These are phyloP conservation scores for Candida argentea DNA, from an alignment of 805 yeast species.

Conservation along the genomic window DNA sequence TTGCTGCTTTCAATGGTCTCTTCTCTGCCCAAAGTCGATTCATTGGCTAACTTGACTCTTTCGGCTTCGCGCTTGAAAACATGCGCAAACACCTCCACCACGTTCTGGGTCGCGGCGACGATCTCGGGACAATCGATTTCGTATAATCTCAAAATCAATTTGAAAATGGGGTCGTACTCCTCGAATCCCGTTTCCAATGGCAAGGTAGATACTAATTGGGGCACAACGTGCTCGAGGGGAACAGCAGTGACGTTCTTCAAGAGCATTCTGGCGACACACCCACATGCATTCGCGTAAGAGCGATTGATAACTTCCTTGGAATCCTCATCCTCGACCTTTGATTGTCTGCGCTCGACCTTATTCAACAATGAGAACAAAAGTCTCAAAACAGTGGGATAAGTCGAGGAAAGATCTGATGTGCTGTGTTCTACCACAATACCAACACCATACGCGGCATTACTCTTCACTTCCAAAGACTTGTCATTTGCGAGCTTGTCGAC, in stretches of 20 bases:
- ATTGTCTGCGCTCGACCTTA: conserved; percentile 48
- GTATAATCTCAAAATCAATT: conserved; percentile 64
- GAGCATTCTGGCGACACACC: conserved; percentile 91
- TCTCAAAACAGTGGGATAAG: conserved; percentile 64
- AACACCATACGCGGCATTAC: conserved; percentile 93
- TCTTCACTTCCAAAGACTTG: conserved; percentile 78
- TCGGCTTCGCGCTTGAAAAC: conserved; percentile 72
- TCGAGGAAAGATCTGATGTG: conserved; percentile 47
- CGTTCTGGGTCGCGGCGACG: conserved; percentile 44
- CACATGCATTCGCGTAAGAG: conserved; percentile 89
- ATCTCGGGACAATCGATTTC: conserved; percentile 49
- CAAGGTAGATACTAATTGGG: conserved; percentile 68
- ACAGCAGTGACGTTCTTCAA: conserved; percentile 60
- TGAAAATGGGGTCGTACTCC: conserved; percentile 86
- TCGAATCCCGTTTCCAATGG: conserved; percentile 86
- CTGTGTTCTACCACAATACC: conserved; percentile 60
- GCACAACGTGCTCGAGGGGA: conserved; percentile 62
- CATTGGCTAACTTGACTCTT: conserved; percentile 54
- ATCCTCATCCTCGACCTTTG: conserved; percentile 51
- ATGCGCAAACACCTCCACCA: conserved; percentile 57
- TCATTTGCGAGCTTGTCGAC: conserved; percentile 60
- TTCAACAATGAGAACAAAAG: conserved; percentile 71
- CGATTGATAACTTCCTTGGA: conserved; percentile 70
- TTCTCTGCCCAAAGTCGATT: conserved; percentile 80
- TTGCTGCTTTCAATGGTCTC: conserved; percentile 66